Evolutionary conservation across 1,284 basidiomycete genomes (phyloP), one percentile per base, ranked within the genome.

Genomic region (Pseudozyma sp.): DNA sequence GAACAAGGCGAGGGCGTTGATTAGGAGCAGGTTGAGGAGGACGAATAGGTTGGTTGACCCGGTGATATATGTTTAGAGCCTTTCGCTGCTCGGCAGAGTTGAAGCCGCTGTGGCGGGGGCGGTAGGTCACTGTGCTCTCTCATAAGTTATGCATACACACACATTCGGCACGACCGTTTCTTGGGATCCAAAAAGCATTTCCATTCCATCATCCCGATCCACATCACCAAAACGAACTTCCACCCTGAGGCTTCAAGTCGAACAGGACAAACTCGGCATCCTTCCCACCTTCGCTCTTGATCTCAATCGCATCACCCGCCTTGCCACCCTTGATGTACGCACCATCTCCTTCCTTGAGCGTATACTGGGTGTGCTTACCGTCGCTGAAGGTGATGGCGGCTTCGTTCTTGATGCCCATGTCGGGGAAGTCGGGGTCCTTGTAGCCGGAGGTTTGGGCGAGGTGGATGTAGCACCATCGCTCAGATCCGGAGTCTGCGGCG

Each of bases 381-480:
- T 86, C 81, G 57, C 81, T 79, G 42, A 90, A 71, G 54, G 83
- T 87, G 54, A 92, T 81, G 44, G 84, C 83, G 0, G 88, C 89
- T 54, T 74, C 39, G 8, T 43, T 48, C 14, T 68, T 68, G 44
- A 53, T 64, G 8, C 73, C 77, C 35, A 69, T 59, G 0, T 88
- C 85, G 19, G 82, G 76, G 4, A 85, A 86, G 0, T 52, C 52
- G 87, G 78, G 66, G 42, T 71, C 72, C 34, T 67, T 72, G 57
- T 74, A 80, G 4, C 79, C 77, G 3, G 55, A 56, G 4, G 58
- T 46, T 48, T 75, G 74, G 19, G 78, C 78, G 7, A 81, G 58
- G 56, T 80, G 80, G 39, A 80, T 53, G 54, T 77, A 79, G 5
- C 68, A n/a, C 75, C 80, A 80, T 1, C 80, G 37, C 30, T 80